Conservation (phyloP, 2,329 filamentous ascomycete genomes). For the Penicillium sclerotigenum region DNA sequence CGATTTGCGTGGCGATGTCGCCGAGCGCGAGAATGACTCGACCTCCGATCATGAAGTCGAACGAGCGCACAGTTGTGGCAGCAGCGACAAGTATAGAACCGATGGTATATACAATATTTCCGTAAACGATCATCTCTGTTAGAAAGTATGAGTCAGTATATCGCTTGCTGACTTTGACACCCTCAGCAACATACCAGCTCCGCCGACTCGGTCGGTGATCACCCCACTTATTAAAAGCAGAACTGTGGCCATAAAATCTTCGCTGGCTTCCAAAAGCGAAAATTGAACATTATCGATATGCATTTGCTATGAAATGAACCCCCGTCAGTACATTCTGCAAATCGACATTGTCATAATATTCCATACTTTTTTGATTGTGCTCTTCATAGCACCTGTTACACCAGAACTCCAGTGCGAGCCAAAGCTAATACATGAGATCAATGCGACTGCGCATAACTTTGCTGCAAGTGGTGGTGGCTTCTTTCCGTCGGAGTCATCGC, state of each 20-base stretch:
- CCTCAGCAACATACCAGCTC: conserved; percentile 45
- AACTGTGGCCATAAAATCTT: conserved; percentile 60
- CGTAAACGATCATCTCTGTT: conserved; percentile 54
- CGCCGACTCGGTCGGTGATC: conserved; percentile 58
- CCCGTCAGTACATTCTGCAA: not conserved
- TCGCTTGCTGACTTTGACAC: not conserved
- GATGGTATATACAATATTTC: conserved; percentile 58
- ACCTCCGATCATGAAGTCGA: conserved; percentile 60
- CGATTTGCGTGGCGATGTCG: conserved; percentile 63
- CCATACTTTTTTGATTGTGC: conserved; percentile 55
- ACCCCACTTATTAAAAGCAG: conserved; percentile 56
- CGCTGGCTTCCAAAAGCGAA: conserved; percentile 57
- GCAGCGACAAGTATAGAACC: conserved; percentile 60
- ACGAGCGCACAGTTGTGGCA: conserved; percentile 55
- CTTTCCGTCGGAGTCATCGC: conserved; percentile 15
- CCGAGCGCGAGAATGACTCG: conserved; percentile 56
- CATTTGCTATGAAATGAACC: conserved; percentile 40
- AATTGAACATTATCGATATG: conserved; percentile 60
- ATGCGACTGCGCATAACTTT: conserved; percentile 47
- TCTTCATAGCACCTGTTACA: conserved; percentile 60
- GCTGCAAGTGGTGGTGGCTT: conserved; percentile 28
- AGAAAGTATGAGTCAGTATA: not conserved
- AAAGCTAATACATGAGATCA: conserved; percentile 52
- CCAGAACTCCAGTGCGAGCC: conserved; percentile 60
- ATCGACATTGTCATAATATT: not conserved